phyloP scores from a whole-genome alignment of 2,329 filamentous ascomycete genomes.

The Gaeumannomyces sp. region DNA sequence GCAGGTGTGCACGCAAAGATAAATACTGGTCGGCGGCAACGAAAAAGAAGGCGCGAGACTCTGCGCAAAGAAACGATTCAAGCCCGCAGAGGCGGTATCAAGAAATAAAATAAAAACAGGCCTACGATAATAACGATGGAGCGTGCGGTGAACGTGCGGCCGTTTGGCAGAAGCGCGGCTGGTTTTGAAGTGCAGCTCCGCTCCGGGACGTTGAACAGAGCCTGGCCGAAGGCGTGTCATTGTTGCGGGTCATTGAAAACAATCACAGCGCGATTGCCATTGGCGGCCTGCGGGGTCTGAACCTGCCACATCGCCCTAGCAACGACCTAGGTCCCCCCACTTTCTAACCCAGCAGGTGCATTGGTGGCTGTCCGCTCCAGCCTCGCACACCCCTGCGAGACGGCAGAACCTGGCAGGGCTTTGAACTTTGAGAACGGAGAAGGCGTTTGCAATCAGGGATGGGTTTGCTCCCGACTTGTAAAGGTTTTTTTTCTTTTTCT shows the following conservation, averaged over 20 bases:
- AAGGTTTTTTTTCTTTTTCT: too few species aligned
- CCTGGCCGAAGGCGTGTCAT: neutral
- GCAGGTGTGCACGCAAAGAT: neutral
- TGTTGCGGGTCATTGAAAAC: neutral
- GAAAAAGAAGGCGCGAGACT: neutral
- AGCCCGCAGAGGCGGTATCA: neutral
- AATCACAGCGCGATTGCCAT: neutral
- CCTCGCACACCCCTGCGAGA: neutral
- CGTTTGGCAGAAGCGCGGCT: slow-evolving; percentile 1
- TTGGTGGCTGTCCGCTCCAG: neutral
- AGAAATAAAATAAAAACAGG: neutral
- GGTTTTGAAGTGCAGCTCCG: neutral
- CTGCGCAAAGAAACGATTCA: neutral
- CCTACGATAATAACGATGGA: neutral
- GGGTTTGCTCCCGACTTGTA: too few species aligned
- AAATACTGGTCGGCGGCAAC: too few species aligned
- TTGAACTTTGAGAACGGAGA: neutral
- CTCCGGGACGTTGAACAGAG: neutral
- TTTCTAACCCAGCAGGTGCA: neutral
- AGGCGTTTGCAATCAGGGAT: neutral
- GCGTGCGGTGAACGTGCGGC: neutral
- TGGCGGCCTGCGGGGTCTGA: neutral
- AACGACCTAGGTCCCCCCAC: neutral
- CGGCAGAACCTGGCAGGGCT: neutral
- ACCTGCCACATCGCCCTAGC: neutral